Evolutionary conservation across 192 early-diverging fungal genomes (phyloP).

Genomic region (Coemansia sp.): DNA sequence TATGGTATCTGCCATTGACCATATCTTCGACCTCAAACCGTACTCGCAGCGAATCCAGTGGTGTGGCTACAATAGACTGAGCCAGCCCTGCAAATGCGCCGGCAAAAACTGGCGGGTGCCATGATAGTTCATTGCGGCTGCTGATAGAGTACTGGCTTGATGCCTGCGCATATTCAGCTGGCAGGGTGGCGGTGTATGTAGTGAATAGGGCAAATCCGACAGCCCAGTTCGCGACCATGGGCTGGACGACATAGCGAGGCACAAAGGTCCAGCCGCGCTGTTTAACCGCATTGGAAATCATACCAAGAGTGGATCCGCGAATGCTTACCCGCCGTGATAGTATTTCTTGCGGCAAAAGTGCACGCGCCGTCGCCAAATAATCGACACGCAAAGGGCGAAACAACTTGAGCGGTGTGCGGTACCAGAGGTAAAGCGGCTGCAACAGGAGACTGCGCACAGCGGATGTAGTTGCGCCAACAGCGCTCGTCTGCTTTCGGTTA

Average conservation of each 20-base stretch:
- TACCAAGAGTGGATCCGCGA: conserved; percentile 69
- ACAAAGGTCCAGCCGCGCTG: conserved; percentile 70
- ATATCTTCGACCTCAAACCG: conserved; percentile 76
- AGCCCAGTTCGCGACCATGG: conserved; percentile 70
- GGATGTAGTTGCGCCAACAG: conserved; percentile 52
- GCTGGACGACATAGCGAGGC: conserved; percentile 70
- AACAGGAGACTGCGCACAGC: conserved; percentile 47
- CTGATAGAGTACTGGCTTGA: conserved; percentile 47
- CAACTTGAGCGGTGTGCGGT: conserved; percentile 59
- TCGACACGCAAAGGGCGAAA: conserved; percentile 78
- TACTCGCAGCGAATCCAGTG: conserved; percentile 70
- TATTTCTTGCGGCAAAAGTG: conserved; percentile 61
- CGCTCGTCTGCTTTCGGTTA: conserved; percentile 46
- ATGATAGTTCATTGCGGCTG: conserved; percentile 23
- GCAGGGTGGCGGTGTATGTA: conserved; percentile 59
- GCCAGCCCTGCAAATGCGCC: conserved; percentile 71
- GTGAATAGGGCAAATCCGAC: conserved; percentile 76
- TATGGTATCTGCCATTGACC: conserved; percentile 66
- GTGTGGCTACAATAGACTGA: conserved; percentile 71
- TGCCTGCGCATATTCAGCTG: conserved; percentile 33
- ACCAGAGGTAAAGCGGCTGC: conserved; percentile 56
- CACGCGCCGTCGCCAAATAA: conserved; percentile 75
- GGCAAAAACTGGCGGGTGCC: conserved; percentile 48
- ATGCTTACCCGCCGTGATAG: conserved; percentile 47
- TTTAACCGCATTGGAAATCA: conserved; percentile 68